A percentile compares a stretch with the other conserved stretches of the same genome.
Conservation (phyloP, 2,329 filamentous ascomycete genomes). For the Blastomyces parvus region DNA sequence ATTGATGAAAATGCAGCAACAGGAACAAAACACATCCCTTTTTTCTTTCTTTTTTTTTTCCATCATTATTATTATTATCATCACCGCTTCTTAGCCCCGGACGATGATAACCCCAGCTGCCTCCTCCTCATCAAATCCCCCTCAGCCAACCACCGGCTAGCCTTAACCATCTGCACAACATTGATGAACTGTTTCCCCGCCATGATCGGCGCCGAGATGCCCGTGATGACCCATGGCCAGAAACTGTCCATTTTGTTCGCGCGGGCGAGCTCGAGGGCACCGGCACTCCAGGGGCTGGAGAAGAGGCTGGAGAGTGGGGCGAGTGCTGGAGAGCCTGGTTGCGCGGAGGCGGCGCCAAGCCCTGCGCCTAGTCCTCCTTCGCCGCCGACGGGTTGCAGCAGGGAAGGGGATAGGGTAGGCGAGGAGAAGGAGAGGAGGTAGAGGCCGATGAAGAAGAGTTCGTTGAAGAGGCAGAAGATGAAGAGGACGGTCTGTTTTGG, state of each 20-base stretch:
- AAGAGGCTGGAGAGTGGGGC: constrained; percentile 66
- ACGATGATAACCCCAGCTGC: neutral
- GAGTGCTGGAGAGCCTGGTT: constrained; percentile 58
- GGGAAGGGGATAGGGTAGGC: constrained; percentile 74
- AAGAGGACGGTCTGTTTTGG: constrained; percentile 69
- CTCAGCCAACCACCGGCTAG: constrained; percentile 83
- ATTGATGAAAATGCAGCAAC: neutral
- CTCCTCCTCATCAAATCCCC: constrained; percentile 52
- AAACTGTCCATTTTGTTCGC: constrained; percentile 85
- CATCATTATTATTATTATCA: too few relatives aligned
- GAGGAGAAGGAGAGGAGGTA: constrained; percentile 97
- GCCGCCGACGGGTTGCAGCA: constrained; percentile 55
- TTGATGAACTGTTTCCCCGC: constrained; percentile 88
- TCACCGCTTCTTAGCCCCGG: neutral
- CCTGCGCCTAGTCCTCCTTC: constrained; percentile 37
- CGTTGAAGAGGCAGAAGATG: constrained; percentile 79
- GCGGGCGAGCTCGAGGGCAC: constrained; percentile 80
- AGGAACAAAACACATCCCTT: neutral
- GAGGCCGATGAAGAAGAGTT: constrained; percentile 94
- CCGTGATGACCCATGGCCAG: constrained; percentile 69
- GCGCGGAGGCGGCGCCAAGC: constrained; percentile 34
- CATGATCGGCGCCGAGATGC: constrained; percentile 79
- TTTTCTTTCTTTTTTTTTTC: too few relatives aligned
- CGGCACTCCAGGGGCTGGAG: constrained; percentile 81
- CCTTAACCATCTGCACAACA: constrained; percentile 85